Percentiles rank a stretch among this genome's conserved stretches.
Evolutionary conservation across 257 asterid genomes (phyloP).

Genomic region (Solanum paucissectum): DNA sequence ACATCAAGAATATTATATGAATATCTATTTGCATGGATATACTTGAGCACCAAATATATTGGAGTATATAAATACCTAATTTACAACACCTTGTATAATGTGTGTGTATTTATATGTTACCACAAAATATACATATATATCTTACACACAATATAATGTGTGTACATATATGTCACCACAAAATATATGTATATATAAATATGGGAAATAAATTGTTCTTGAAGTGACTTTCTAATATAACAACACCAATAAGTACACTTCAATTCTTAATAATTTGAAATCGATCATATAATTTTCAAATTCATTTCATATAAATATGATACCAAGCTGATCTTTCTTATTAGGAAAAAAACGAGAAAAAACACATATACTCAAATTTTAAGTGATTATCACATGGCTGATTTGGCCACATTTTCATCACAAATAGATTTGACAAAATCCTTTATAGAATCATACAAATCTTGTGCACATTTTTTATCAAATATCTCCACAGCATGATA

Average conservation of each 20-base stretch:
- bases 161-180: background rate
- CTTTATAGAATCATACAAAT: conserved; percentile 24
- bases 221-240: background rate
- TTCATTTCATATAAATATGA: background rate
- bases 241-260: background rate
- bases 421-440: conserved; percentile 16
- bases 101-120: background rate
- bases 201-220: background rate
- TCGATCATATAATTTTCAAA: background rate
- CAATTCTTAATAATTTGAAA: background rate
- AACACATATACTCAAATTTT: background rate
- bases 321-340: background rate
- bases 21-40: background rate
- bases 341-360: background rate
- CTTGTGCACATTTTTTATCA: conserved; percentile 35
- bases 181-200: background rate
- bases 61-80: no score
- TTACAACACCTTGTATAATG: background rate
- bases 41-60: background rate
- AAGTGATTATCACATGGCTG: background rate
- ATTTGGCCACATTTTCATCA: background rate
- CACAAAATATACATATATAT: no score
- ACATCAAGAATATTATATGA: background rate
- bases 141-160: background rate
- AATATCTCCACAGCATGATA: conserved; percentile 51